These are phyloP conservation scores for Fusarium armeniacum DNA, from an alignment of 2,329 filamentous ascomycete species.

Conservation along the genomic window DNA sequence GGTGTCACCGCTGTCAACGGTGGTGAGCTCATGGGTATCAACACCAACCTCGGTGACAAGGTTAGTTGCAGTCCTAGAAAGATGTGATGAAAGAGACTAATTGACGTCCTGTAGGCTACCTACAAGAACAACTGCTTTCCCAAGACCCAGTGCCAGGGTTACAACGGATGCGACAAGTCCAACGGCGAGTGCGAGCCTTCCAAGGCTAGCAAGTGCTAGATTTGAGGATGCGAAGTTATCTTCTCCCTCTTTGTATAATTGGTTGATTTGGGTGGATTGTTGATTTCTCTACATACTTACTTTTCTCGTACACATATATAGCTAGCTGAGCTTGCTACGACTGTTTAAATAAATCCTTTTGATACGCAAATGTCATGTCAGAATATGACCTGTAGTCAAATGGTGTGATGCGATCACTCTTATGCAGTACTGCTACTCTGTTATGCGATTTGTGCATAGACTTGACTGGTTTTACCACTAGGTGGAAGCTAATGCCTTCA, in stretches of 20 bases:
- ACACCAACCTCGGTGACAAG: slow-evolving; percentile 56
- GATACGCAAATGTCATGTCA: neutral
- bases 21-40: slow-evolving; percentile 60
- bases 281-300: neutral
- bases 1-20: slow-evolving; percentile 57
- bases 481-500: neutral
- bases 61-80: neutral
- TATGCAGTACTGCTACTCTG: no score
- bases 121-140: slow-evolving; percentile 52
- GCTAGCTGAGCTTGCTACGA: neutral
- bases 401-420: no score
- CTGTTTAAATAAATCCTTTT: neutral
- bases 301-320: neutral
- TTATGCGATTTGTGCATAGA: neutral
- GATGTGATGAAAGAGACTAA: neutral
- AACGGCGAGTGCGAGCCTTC: slow-evolving; percentile 49
- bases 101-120: slow-evolving; percentile 34
- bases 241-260: neutral
- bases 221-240: neutral
- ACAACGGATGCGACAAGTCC: slow-evolving; percentile 50
- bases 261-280: neutral
- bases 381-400: neutral
- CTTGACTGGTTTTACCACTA: neutral
- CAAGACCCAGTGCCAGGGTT: slow-evolving; percentile 50
- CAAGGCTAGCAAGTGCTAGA: slow-evolving; percentile 51